phyloP scores from a whole-genome alignment of 306 rosid genomes.

The Pterocarpus macrocarpus region DNA sequence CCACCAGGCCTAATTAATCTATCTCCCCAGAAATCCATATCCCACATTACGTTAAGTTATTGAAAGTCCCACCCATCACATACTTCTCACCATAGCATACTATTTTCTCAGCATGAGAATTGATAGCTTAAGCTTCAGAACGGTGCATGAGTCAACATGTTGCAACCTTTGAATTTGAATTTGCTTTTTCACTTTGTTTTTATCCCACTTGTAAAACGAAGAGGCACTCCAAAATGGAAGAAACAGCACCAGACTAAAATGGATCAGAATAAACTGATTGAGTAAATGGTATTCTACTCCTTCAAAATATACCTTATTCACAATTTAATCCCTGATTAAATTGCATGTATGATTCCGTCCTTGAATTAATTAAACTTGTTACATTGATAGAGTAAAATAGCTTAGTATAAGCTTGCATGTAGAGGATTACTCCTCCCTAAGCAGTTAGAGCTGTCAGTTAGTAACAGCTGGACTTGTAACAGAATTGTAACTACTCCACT shows the following conservation, averaged over 20 bases:
- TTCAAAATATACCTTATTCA: constrained; percentile 21
- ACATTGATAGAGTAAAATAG: too few species aligned
- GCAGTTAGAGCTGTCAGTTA: not conserved
- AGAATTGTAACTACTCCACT: too few species aligned
- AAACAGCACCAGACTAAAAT: constrained; percentile 1
- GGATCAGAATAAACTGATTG: not conserved
- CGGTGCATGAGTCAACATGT: not conserved
- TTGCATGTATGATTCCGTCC: not conserved
- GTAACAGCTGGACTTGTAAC: too few species aligned
- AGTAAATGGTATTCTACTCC: not conserved
- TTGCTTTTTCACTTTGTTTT: not conserved
- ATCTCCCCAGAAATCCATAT: too few species aligned
- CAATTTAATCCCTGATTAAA: constrained; percentile 13
- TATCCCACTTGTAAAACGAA: not conserved
- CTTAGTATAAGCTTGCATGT: too few species aligned
- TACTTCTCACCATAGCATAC: too few species aligned
- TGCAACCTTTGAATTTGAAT: not conserved
- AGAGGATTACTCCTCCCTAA: too few species aligned
- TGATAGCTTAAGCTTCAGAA: not conserved
- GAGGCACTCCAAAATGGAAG: constrained; percentile 1
- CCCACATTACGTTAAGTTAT: too few species aligned
- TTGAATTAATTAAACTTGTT: not conserved
- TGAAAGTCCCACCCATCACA: too few species aligned
- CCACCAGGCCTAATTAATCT: too few species aligned
- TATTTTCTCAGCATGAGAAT: too few species aligned